Evolutionary conservation across 1,139 yeast species (phyloP), one percentile per base, ranked within the genome.

Genomic region (Lodderomyces beijingensis): DNA sequence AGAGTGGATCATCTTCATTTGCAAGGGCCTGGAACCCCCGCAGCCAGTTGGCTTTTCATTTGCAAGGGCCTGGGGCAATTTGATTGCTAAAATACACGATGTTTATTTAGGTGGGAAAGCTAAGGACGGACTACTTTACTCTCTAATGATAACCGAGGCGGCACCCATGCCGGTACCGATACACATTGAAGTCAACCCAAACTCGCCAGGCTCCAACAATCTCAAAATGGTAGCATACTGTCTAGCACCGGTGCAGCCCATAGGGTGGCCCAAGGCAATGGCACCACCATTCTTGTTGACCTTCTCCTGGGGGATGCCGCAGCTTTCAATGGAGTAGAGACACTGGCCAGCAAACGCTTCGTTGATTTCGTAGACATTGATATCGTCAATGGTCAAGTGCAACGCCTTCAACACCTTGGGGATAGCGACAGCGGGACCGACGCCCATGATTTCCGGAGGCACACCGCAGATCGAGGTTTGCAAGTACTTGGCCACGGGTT

Each of bases 141-240:
- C 96, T 53, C 70, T 80, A 35, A 87, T 71, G 50, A 88, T 71
- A 35, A 88, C 66, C 18, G 93, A 83, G 35, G 97, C 97, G 34
- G 96, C 96, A 49, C 97, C 97, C 95, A 88, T 89, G 53, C 97
- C 97, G 28, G 96, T 87, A 55, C 97, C 97, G 47, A 89, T 81
- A 68, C 97, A 89, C 97, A 89, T 89, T 43, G 94, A 83, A 18
- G 94, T 85, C 39, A 89, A 79, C 48, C 96, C 96, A 44, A 87
- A 65, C 65, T 87, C 79, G 51, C 93, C 94, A 30, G 74, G 63
- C 59, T 81, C 66, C 52, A 89, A 72, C 62, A 87, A 89, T 53
- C 91, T 74, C 52, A 89, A 61, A 41, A 89, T 65, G 5, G 97
- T 89, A 31, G 96, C 89, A 39, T 86, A 73, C 65, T 88, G 96